Evolutionary conservation across 2,329 filamentous ascomycete species (phyloP), one percentile per base, ranked within the genome.

Genomic region (Ophiosphaerella korrae): DNA sequence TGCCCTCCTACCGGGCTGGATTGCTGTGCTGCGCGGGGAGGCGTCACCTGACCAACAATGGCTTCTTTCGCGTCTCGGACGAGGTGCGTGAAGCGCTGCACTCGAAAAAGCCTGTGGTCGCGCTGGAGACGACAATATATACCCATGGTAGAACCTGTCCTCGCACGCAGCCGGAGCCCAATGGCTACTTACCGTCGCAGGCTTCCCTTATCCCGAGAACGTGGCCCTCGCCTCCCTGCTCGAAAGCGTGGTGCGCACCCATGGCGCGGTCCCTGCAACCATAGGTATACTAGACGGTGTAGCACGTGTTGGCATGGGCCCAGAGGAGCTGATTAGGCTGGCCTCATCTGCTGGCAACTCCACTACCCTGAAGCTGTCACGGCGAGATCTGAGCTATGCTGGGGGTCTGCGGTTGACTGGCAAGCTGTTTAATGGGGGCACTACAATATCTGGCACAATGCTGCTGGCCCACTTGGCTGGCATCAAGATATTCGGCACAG

Each of bases 51-150:
- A 70, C 70, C 31, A 72, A 73, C 54, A 76, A 74, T 73, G 74
- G 68, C 74, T 91, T 77, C 53, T 81, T 95, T 49, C 82, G 80
- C 45, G 80, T 96, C 36, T 92, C 90, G 1, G 88, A 93, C 43
- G 93, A 97, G 74, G 88, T 99, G 11, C 79, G 81, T 45, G 85
- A 91, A 68, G 93, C 92, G 34, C 74, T 97, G 41, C 80, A 84
- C 36, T 83, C 84, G 11, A 86, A 87, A 49, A 87, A 85, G 64
- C 93, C 94, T 0, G 87, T 99, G 3, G 92, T 99, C 9, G 94
- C 93, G 13, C 82, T 99, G 4, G 94, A 99, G 75, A 92, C 90
- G 2, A 96, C 94, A 4, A 97, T 99, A 63, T 97, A 99, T 75
- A 99, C 94, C 1, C 94, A 99, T 75, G 92, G 92, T 80, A 74